A percentile compares a stretch with the other conserved stretches of the same genome.
Evolutionary conservation across 208 protist genomes (phyloP).

Genomic region (Leishmania guyanensis): DNA sequence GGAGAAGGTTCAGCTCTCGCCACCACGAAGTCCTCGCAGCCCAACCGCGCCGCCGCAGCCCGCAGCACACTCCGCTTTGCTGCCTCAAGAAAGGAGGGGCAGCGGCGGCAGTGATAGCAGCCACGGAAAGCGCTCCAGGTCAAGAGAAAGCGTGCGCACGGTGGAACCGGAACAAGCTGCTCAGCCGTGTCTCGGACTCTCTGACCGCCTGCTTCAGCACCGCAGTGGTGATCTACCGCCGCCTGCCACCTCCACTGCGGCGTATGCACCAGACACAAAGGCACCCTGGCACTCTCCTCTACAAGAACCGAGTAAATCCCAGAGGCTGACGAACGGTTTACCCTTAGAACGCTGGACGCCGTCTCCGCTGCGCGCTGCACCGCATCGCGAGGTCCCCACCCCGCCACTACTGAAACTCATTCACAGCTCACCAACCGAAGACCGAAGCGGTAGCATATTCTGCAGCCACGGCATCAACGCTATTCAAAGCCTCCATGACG

Average conservation of each 20-base stretch:
- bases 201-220: background rate
- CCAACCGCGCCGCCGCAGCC: background rate
- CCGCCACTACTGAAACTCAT: background rate
- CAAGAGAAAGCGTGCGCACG: conserved; percentile 1
- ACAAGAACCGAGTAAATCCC: background rate
- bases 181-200: background rate
- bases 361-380: conserved; percentile 19
- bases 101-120: background rate
- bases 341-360: conserved; percentile 6
- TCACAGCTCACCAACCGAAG: background rate
- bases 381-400: background rate
- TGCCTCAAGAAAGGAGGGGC: background rate
- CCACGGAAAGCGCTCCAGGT: background rate
- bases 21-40: background rate
- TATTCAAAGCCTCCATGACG: background rate
- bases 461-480: background rate
- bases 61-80: background rate
- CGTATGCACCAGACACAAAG: background rate
- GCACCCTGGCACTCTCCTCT: background rate
- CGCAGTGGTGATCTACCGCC: background rate
- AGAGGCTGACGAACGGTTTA: background rate
- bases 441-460: background rate
- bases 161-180: background rate
- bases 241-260: background rate
- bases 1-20: background rate